phyloP scores from a whole-genome alignment of 164 flowering plant species.

The Akebia trifoliata region DNA sequence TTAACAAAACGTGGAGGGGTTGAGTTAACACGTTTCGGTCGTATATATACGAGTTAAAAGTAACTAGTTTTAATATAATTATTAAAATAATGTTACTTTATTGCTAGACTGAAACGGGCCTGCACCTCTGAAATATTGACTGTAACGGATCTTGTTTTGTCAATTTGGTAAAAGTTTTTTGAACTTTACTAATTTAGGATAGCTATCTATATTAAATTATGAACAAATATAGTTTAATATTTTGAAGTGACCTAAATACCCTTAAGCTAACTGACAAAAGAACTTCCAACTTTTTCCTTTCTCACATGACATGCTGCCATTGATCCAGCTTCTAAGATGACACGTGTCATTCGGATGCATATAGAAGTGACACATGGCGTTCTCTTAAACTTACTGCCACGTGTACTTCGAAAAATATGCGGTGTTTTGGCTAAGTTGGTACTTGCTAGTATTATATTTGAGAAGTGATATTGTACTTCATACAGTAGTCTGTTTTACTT shows the following conservation, averaged over 20 bases:
- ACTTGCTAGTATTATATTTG: constrained; percentile 1
- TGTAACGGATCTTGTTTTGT: constrained; percentile 9
- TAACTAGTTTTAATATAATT: too few relatives aligned
- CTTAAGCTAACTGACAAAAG: not conserved
- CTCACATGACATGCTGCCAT: not conserved
- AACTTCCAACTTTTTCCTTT: not conserved
- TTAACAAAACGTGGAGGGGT: too few relatives aligned
- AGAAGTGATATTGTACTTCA: not conserved
- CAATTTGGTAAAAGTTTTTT: constrained; percentile 4
- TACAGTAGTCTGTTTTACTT: not conserved
- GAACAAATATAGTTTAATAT: too few relatives aligned
- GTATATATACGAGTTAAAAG: too few relatives aligned
- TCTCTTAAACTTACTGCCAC: not conserved
- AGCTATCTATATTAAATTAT: too few relatives aligned
- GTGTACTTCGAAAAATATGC: not conserved
- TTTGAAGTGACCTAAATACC: not conserved
- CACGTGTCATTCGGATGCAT: constrained; percentile 1
- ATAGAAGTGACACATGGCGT: not conserved
- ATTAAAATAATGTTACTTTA: too few relatives aligned
- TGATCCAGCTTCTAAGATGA: not conserved
- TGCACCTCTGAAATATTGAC: constrained; percentile 10
- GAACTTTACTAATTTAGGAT: too few relatives aligned
- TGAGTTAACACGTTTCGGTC: too few relatives aligned
- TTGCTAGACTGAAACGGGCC: not conserved
- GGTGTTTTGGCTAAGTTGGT: not conserved